phyloP scores from a whole-genome alignment of 2,329 filamentous ascomycete species.

The Hypocrella siamensis region DNA sequence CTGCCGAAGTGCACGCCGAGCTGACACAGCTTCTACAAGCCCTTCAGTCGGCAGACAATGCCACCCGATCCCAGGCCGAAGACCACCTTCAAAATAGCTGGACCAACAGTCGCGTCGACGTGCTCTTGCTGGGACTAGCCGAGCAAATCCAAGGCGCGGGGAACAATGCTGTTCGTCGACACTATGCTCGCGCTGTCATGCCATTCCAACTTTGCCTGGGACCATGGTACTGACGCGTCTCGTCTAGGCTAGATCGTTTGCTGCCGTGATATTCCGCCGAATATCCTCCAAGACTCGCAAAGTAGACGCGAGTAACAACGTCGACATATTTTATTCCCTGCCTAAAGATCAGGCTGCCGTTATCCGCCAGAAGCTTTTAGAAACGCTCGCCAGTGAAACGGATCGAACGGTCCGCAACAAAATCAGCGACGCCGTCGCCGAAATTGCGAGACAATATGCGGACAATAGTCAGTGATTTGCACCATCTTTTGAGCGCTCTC shows the following conservation, averaged over 20 bases:
- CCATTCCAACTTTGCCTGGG: too few species aligned
- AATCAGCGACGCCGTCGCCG: constrained; percentile 92
- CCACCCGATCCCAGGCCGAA: constrained; percentile 70
- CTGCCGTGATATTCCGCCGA: constrained; percentile 84
- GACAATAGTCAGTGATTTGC: constrained; percentile 56
- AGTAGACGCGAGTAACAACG: constrained; percentile 50
- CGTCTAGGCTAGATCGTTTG: constrained; percentile 68
- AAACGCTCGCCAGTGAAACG: constrained; percentile 58
- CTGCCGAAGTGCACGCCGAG: constrained; percentile 69
- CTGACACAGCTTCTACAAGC: constrained; percentile 76
- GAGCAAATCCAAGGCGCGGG: constrained; percentile 77
- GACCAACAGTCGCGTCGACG: constrained; percentile 66
- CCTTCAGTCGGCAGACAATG: constrained; percentile 81
- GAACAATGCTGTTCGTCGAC: constrained; percentile 45
- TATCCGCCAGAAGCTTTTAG: constrained; percentile 72
- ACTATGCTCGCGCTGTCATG: neutral
- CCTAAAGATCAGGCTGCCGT: constrained; percentile 55
- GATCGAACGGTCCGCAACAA: constrained; percentile 74
- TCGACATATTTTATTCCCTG: constrained; percentile 77
- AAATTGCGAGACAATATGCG: constrained; percentile 86
- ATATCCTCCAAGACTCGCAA: constrained; percentile 85
- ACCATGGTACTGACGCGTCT: constrained; percentile 4
- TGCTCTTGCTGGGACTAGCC: constrained; percentile 82
- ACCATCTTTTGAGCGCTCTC: neutral
- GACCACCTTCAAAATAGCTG: constrained; percentile 84